Percentiles rank a stretch among this genome's conserved stretches.
Conservation (phyloP, 805 yeast species). For the Monosporozyma solicola region DNA sequence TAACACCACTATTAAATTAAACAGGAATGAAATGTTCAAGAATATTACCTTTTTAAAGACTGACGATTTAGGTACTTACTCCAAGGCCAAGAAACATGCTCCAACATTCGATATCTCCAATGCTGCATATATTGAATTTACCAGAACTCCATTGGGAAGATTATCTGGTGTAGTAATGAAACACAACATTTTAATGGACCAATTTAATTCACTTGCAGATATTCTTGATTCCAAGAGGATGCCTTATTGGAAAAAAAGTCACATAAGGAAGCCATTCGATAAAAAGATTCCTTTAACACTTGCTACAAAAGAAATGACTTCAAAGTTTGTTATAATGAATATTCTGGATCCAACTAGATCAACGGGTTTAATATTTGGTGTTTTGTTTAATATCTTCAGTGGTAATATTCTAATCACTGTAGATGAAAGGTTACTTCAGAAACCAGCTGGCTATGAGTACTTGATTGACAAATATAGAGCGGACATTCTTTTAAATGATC, state of each 20-base stretch:
- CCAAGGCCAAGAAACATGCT: slow-evolving; percentile 46
- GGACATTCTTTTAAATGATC: slow-evolving; percentile 72
- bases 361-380: slow-evolving; percentile 77
- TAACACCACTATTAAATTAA: slow-evolving; percentile 23
- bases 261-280: slow-evolving; percentile 34
- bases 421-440: slow-evolving; percentile 61
- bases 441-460: slow-evolving; percentile 82
- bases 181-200: slow-evolving; percentile 80
- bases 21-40: slow-evolving; percentile 24
- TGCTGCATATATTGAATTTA: slow-evolving; percentile 87
- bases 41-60: slow-evolving; percentile 47
- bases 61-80: slow-evolving; percentile 72
- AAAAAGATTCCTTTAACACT: slow-evolving; percentile 12
- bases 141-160: slow-evolving; percentile 85
- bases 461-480: slow-evolving; percentile 63
- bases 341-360: slow-evolving; percentile 67
- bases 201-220: slow-evolving; percentile 66
- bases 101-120: slow-evolving; percentile 70
- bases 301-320: slow-evolving; percentile 11
- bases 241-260: slow-evolving; percentile 41
- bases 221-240: slow-evolving; percentile 51
- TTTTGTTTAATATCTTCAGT: slow-evolving; percentile 69
- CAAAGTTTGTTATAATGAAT: slow-evolving; percentile 48
- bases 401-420: slow-evolving; percentile 80
- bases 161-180: slow-evolving; percentile 88